Conservation (phyloP, 768 basidiomycete genomes). For the Mycena vulgaris region DNA sequence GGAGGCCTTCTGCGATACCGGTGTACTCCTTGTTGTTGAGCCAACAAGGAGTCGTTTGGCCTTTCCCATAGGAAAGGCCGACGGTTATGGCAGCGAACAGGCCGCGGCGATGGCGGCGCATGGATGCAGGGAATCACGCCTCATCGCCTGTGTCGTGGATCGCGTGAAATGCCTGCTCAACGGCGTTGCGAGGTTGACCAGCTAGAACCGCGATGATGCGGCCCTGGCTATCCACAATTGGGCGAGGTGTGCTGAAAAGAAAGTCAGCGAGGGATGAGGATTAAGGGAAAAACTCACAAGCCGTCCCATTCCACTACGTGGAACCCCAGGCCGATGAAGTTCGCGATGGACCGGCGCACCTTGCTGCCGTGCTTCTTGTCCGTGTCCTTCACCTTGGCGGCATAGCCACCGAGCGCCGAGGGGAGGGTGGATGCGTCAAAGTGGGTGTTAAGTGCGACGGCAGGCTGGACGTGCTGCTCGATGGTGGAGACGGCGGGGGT, state of each 20-base stretch:
- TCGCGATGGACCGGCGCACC: neutral
- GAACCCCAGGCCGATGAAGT: neutral
- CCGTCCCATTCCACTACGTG: neutral
- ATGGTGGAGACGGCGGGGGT: too few species aligned
- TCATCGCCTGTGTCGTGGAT: neutral
- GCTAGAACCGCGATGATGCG: conserved; percentile 29
- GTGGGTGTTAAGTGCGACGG: too few species aligned
- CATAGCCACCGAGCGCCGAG: neutral
- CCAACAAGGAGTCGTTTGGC: neutral
- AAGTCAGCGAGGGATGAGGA: neutral
- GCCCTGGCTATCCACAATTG: neutral
- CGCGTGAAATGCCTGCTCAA: neutral
- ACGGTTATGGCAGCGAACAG: neutral
- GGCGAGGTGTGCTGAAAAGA: neutral
- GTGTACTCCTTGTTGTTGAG: neutral
- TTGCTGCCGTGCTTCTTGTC: neutral
- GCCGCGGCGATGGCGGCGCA: conserved; percentile 1
- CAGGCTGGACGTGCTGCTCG: too few species aligned
- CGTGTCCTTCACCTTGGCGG: neutral
- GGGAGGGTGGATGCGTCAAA: neutral
- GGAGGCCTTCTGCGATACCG: neutral
- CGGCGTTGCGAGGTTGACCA: conserved; percentile 26
- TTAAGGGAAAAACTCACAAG: neutral
- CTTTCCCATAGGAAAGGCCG: conserved; percentile 5
- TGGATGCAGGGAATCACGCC: neutral